A percentile compares a stretch with the other conserved stretches of the same genome.
phyloP scores from a whole-genome alignment of 306 rosid genomes.

The Begonia fuchsioides region DNA sequence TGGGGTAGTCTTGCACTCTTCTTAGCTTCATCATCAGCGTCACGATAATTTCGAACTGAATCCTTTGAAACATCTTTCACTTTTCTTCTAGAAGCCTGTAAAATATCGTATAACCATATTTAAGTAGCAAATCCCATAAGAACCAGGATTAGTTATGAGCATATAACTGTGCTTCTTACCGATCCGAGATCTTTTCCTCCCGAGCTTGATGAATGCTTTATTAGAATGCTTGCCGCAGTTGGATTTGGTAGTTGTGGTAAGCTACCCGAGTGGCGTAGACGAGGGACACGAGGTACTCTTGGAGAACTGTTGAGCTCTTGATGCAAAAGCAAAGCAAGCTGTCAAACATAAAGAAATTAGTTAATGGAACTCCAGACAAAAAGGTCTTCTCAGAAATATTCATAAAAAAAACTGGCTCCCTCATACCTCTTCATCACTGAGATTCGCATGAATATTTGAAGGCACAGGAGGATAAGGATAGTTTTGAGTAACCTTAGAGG shows the following conservation, averaged over 20 bases:
- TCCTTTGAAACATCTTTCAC: conserved; percentile 64
- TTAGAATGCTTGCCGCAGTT: conserved; percentile 55
- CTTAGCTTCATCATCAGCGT: conserved; percentile 61
- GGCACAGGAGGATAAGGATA: conserved; percentile 39
- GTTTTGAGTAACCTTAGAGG: conserved; percentile 62
- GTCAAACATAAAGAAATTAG: conserved; percentile 9
- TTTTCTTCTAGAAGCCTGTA: conserved; percentile 62
- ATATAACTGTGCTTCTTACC: conserved; percentile 26
- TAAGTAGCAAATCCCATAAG: too few relatives aligned
- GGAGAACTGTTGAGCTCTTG: conserved; percentile 97
- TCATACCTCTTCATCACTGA: conserved; percentile 92
- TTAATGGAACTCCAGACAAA: conserved; percentile 3
- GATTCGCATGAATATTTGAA: conserved; percentile 49
- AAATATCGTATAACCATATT: too few relatives aligned
- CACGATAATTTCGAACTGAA: conserved; percentile 45
- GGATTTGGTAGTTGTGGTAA: conserved; percentile 72
- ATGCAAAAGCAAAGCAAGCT: conserved; percentile 88
- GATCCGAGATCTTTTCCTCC: conserved; percentile 65
- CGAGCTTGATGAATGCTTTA: conserved; percentile 53
- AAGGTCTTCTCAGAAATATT: conserved; percentile 1
- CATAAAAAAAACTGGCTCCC: conserved; percentile 6
- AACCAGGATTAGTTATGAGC: background rate
- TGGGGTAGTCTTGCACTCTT: conserved; percentile 32
- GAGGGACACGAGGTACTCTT: conserved; percentile 96
- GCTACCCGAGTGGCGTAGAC: conserved; percentile 67